Conservation (phyloP, 2,329 filamentous ascomycete genomes). For the Diaporthe citriasiana region DNA sequence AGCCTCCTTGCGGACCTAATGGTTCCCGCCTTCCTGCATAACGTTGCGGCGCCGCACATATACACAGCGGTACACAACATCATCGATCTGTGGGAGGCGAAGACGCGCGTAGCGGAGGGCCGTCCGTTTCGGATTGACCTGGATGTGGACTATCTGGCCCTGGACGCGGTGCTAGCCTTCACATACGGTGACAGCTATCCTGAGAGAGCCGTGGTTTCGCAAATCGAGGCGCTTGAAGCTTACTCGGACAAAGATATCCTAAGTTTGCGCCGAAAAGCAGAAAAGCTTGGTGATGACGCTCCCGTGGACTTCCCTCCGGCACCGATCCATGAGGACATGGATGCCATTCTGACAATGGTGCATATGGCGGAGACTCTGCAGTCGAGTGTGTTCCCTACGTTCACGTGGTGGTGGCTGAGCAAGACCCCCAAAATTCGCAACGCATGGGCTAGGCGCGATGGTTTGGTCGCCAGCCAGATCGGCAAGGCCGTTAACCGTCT, state of each 20-base stretch:
- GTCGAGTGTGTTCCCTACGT: constrained; percentile 1
- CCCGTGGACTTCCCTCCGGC: not conserved
- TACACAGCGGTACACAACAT: constrained; percentile 44
- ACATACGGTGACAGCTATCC: constrained; percentile 15
- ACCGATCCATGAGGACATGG: constrained; percentile 4
- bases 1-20: constrained; percentile 13
- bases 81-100: constrained; percentile 43
- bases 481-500: constrained; percentile 4
- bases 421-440: constrained; percentile 29
- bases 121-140: constrained; percentile 17
- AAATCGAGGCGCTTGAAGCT: not conserved
- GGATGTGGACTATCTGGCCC: constrained; percentile 18
- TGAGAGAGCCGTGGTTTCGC: not conserved
- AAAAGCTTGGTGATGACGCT: not conserved
- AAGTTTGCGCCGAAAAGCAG: not conserved
- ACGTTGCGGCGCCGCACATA: constrained; percentile 25
- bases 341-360: constrained; percentile 21
- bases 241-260: not conserved
- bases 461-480: not conserved
- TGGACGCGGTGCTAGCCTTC: constrained; percentile 25
- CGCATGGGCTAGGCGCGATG: constrained; percentile 5
- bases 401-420: constrained; percentile 31
- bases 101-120: constrained; percentile 40
- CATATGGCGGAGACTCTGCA: constrained; percentile 25
- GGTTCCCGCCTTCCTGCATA: constrained; percentile 26